phyloP scores from a whole-genome alignment of 1,284 basidiomycete genomes.

The Rhodotorula sp. region DNA sequence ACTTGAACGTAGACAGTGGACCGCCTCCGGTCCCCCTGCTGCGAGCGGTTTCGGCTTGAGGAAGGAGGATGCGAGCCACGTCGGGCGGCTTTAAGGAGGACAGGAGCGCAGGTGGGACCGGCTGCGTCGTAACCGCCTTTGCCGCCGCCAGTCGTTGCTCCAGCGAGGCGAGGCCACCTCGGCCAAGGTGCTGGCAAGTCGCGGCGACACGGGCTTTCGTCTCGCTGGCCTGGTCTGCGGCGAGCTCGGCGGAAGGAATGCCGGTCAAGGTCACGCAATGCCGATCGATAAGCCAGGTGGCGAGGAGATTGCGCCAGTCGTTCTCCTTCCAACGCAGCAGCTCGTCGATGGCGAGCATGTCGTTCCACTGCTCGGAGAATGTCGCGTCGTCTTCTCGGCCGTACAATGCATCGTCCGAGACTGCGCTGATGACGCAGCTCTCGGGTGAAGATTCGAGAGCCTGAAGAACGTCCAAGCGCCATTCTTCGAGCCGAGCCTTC shows the following conservation, averaged over 20 bases:
- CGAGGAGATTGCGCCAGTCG: conserved; percentile 76
- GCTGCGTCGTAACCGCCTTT: conserved; percentile 77
- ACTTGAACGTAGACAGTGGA: conserved; percentile 29
- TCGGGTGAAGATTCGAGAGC: conserved; percentile 49
- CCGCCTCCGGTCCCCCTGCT: conserved; percentile 45
- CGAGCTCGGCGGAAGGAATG: conserved; percentile 79
- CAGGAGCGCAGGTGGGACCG: conserved; percentile 74
- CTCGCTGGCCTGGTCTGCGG: conserved; percentile 71
- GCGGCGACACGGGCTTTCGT: conserved; percentile 73
- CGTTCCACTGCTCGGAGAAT: conserved; percentile 68
- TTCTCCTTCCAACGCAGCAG: conserved; percentile 65
- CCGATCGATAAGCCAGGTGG: conserved; percentile 74
- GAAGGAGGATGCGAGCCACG: conserved; percentile 86
- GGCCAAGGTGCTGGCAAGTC: conserved; percentile 70
- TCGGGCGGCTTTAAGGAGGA: conserved; percentile 80
- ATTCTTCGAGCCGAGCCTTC: conserved; percentile 78
- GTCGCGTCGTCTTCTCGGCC: conserved; percentile 81
- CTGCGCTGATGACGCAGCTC: conserved; percentile 46
- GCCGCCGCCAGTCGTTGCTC: conserved; percentile 71
- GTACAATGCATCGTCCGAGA: conserved; percentile 74
- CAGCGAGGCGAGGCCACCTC: conserved; percentile 72
- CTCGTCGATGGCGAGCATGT: conserved; percentile 67
- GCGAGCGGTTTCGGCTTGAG: conserved; percentile 73
- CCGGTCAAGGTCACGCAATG: conserved; percentile 72
- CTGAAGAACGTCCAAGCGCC: conserved; percentile 61